phyloP scores from a whole-genome alignment of 1,284 basidiomycete species.

The Leucoagaricus sp. region DNA sequence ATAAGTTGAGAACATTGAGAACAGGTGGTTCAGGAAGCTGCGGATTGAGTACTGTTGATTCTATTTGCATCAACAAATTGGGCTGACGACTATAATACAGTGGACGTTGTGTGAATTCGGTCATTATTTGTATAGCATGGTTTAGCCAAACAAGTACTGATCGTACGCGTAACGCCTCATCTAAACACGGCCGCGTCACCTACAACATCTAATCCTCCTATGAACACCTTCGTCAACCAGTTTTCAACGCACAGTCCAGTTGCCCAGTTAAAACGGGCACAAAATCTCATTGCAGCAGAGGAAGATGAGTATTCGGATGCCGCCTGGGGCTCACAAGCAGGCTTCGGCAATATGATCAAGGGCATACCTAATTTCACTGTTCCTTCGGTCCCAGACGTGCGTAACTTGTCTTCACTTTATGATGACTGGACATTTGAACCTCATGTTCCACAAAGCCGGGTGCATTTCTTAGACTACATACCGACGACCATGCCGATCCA shows the following conservation, averaged over 20 bases:
- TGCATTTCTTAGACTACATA: conserved; percentile 86
- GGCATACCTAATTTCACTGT: conserved; percentile 72
- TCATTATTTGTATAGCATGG: conserved; percentile 16
- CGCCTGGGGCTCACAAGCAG: conserved; percentile 80
- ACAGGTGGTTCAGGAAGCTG: too few species aligned
- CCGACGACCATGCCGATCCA: conserved; percentile 92
- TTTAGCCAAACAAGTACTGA: conserved; percentile 31
- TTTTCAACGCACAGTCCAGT: conserved; percentile 58
- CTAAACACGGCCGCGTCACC: conserved; percentile 56
- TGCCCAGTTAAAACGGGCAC: conserved; percentile 53
- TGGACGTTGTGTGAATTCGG: background rate
- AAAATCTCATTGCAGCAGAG: conserved; percentile 46
- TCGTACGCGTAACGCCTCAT: conserved; percentile 28
- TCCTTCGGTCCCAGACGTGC: conserved; percentile 73
- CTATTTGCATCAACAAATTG: background rate
- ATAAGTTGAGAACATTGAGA: too few species aligned
- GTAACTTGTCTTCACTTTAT: conserved; percentile 29
- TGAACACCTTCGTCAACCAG: conserved; percentile 76
- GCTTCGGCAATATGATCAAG: conserved; percentile 72
- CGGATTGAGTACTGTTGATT: too few species aligned
- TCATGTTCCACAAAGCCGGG: conserved; percentile 62
- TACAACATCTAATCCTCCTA: conserved; percentile 40
- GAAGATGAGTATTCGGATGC: conserved; percentile 65
- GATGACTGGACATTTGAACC: background rate
- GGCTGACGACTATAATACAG: too few species aligned